Evolutionary conservation across 2,329 filamentous ascomycete genomes (phyloP), one percentile per base, ranked within the genome.

Genomic region (Claviceps pazoutovae): DNA sequence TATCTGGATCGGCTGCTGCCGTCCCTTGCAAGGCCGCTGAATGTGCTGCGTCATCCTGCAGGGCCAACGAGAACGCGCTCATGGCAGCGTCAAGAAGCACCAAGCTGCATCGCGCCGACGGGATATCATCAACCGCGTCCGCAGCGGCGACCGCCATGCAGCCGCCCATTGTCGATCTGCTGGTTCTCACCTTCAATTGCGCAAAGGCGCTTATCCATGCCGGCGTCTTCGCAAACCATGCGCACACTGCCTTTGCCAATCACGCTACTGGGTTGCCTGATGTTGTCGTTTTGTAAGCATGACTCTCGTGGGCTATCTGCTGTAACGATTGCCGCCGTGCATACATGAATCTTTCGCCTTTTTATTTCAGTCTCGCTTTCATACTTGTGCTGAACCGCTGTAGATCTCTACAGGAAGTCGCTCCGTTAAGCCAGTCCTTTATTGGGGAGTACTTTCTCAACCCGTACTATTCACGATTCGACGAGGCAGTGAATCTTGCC

Each of bases 121-220:
- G 26, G 23, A 5, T 8, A 30, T 16, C 43, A 45, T 26, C 30
- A 34, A 34, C 9, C 26, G 26, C 26, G 26, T 49, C 36, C 19
- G n/a, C 46, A 13, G 19, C 36, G 21, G 7, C 41, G 14, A 17
- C 51, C 46, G 36, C 47, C 55, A 66, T 65, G 70, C 62, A 68
- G 51, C 61, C 66, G 49, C 73, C 74, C 43, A 69, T 74, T 41
- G 73, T 94, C 51, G 80, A 83, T 60, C 69, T 89, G 52, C 84
- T 95, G 61, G 76, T 95, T 56, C 68, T 95, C 51, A 95, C 90
- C 11, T 95, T 93, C 73, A 97, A 97, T 65, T 94, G 88, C 62
- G 91, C 78, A 36, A 86, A 87, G 58, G 75, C 75, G 51, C 68
- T 81, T 8, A 80, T 95, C 61, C 75, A 90, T 58, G 73, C 82